Percentiles rank a stretch among this genome's conserved stretches.
These are phyloP conservation scores for Zelopaecilomyces penicillatus DNA, from an alignment of 2,329 filamentous ascomycete species.

Conservation along the genomic window DNA sequence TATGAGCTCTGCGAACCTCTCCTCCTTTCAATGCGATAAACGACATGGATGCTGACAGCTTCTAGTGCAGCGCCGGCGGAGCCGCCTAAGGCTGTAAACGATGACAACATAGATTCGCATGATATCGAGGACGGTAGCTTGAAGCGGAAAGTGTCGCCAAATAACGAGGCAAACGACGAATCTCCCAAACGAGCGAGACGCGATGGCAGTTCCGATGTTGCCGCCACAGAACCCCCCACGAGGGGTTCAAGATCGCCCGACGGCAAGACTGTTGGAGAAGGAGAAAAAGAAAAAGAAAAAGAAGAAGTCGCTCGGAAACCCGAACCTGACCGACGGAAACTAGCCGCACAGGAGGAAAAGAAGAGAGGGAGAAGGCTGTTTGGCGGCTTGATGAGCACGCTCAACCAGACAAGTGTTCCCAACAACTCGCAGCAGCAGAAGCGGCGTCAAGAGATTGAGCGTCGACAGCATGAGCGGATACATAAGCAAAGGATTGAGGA, in stretches of 20 bases:
- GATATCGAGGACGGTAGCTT: conserved; percentile 9
- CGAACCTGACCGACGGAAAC: conserved; percentile 13
- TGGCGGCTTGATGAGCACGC: conserved; percentile 67
- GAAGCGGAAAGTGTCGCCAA: conserved; percentile 23
- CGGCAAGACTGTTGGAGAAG: not conserved
- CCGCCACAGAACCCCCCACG: not conserved
- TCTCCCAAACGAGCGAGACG: conserved; percentile 19
- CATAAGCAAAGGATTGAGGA: conserved; percentile 65
- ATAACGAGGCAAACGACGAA: conserved; percentile 11
- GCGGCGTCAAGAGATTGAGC: conserved; percentile 72
- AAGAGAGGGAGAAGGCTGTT: conserved; percentile 81
- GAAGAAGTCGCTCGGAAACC: not conserved
- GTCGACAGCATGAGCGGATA: conserved; percentile 68
- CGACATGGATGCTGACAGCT: not conserved
- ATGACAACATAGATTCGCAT: not conserved
- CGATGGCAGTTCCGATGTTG: conserved; percentile 11
- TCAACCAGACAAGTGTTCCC: conserved; percentile 57
- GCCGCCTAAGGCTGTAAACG: conserved; percentile 1
- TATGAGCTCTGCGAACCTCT: not conserved
- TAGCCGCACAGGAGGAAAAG: conserved; percentile 58
- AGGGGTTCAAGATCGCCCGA: not conserved
- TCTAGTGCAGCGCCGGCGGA: conserved; percentile 3
- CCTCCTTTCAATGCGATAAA: no score
- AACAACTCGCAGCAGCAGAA: conserved; percentile 55
- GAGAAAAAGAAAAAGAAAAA: conserved; percentile 4